phyloP scores from a whole-genome alignment of 768 basidiomycete genomes.

The Macrocybe gigantea region DNA sequence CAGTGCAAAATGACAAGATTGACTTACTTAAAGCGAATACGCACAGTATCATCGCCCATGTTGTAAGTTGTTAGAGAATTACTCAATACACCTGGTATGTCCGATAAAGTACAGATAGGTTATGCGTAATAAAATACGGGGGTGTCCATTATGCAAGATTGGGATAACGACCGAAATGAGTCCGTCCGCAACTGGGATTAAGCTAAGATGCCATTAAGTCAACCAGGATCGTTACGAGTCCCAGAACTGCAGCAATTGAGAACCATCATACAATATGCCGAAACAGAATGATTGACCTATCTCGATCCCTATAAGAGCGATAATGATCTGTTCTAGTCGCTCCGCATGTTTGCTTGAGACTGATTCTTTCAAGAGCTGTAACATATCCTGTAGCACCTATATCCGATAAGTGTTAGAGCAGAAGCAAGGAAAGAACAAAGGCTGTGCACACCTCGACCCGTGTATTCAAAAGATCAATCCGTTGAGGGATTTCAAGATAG shows the following conservation, averaged over 20 bases:
- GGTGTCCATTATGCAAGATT: no score
- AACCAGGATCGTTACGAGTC: conserved; percentile 86
- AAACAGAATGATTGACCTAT: conserved; percentile 47
- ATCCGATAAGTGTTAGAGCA: neutral
- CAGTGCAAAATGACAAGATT: no score
- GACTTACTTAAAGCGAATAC: no score
- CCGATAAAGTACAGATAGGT: no score
- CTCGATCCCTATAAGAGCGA: conserved; percentile 84
- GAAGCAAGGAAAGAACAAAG: conserved; percentile 1
- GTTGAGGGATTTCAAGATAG: conserved; percentile 92
- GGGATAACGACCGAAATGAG: no score
- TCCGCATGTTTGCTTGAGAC: conserved; percentile 89
- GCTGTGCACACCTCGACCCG: conserved; percentile 70
- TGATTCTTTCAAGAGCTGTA: conserved; percentile 90
- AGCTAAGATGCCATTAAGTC: conserved; percentile 56
- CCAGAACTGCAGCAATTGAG: conserved; percentile 50
- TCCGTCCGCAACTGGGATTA: no score
- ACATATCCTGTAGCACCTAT: conserved; percentile 94
- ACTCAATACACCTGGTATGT: no score
- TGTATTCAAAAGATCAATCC: conserved; percentile 88
- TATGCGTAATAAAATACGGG: no score
- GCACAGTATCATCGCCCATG: no score
- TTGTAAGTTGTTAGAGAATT: no score
- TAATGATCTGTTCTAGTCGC: conserved; percentile 89
- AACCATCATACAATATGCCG: conserved; percentile 3